Base-by-base conservation (phyloP, 768 basidiomycete genomes). In the Lyophyllum decastes region DNA sequence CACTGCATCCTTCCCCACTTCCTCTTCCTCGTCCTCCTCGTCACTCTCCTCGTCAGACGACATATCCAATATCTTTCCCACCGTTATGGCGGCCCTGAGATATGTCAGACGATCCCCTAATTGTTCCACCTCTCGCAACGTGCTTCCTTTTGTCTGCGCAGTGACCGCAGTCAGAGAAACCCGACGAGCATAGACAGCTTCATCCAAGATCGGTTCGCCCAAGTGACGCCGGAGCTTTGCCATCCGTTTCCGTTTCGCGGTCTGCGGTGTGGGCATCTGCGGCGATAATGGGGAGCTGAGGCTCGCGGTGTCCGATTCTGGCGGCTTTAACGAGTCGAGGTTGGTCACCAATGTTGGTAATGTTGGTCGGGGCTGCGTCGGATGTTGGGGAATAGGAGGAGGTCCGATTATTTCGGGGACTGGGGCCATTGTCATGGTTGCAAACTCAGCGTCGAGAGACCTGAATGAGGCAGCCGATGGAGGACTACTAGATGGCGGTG, bases 141-240 rank as follows among this genome's bases (percentile, higher is more conserved):
- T 22, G 24, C 43, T 48, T 24, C 27, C 44, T 27, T 58, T 61
- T 6, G 30, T 27, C n/a, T 44, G 19, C 27, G 46, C 21, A 30
- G 47, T 50, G 49, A 35, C 26, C 22, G 34, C 4, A 40, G 48
- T 33, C 24, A 24, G 17, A 21, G 12, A 22, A 19, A n/a, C n/a
- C 10, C 33, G 46, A 7, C 26, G 54, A 2, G 40, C 49, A 38
- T 53, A 58, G 41, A 60, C 62, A 5, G 49, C 51, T 19, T 64
- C 63, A 7, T 59, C 51, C 7, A 63, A 68, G 11, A 74, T 59
- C 0, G 65, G 60, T 57, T 71, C 70, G 27, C 73, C 75, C 25
- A 75, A 65, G 49, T 71, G 69, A 22, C 72, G 74, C 5, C 65
- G 70, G 14, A 73, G 68, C 54, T 74, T 74, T 16, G 64, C 65